These are phyloP conservation scores for Aspergillus wentii DNA, from an alignment of 495 filamentous ascomycete genomes.

Conservation along the genomic window DNA sequence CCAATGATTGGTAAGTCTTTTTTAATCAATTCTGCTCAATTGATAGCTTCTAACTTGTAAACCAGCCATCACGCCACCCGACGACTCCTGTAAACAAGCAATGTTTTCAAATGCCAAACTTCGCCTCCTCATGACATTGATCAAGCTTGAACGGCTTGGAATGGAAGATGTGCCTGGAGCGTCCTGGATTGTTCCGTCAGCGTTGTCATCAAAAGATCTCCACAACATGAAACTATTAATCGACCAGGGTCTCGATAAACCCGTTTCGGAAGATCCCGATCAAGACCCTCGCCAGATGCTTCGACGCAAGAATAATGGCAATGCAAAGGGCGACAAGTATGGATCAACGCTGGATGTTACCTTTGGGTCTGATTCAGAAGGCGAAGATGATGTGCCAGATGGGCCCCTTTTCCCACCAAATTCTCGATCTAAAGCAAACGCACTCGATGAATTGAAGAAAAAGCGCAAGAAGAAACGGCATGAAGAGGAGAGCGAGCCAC, in stretches of 20 bases:
- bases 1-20: conserved; percentile 38
- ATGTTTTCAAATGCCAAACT: conserved; percentile 90
- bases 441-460: conserved; percentile 46
- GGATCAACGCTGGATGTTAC: conserved; percentile 31
- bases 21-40: background rate
- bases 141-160: conserved; percentile 66
- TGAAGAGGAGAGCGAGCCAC: conserved; percentile 28
- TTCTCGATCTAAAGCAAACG: conserved; percentile 38
- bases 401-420: conserved; percentile 68
- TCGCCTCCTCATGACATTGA: conserved; percentile 74
- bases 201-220: conserved; percentile 56
- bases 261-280: conserved; percentile 66
- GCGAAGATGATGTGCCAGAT: conserved; percentile 49
- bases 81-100: conserved; percentile 61
- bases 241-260: conserved; percentile 65
- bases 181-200: conserved; percentile 73
- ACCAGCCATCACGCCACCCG: conserved; percentile 60
- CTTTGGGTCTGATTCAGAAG: conserved; percentile 61
- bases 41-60: conserved; percentile 17
- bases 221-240: conserved; percentile 58
- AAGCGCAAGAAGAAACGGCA: conserved; percentile 44
- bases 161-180: conserved; percentile 66
- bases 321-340: conserved; percentile 32
- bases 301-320: conserved; percentile 56
- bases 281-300: conserved; percentile 74